Evolutionary conservation across 306 rosid genomes (phyloP), one percentile per base, ranked within the genome.

Genomic region (Cicer cuneatum): DNA sequence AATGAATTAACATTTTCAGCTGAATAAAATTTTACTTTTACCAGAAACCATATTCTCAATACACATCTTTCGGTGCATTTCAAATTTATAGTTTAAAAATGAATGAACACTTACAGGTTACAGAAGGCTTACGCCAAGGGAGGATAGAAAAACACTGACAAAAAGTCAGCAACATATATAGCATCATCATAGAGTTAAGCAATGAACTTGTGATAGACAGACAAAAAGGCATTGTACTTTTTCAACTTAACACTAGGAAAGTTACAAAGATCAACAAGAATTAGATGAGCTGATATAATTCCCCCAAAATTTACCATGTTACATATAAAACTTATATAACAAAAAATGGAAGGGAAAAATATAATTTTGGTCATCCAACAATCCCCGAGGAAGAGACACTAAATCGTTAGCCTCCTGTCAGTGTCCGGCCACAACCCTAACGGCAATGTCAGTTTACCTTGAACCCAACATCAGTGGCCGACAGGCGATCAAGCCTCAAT

Each of bases 181-280:
- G 42, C 37, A 63, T 43, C 33, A 2, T 33, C 58, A 62, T 8
- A 66, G 65, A 80, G 72, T 61, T 43, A 76, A 62, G n/a, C 54
- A 46, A 47, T 48, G 76, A 90, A 62, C 78, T 82, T 82, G 72
- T 37, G 52, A 74, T 66, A 72, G 67, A 40, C 16, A 74, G 67
- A 48, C 21, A 39, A 75, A 40, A 61, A 37, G 18, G 49, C 29
- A 14, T 72, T 61, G 60, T 75, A 68, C 78, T 72, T 83, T 82
- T 87, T 80, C 87, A 90, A 84, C 80, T 84, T 61, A 77, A 80
- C 68, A 82, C 80, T 69, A 60, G 71, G 84, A 81, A 74, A 66
- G 86, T 69, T 84, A 84, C 89, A 87, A 43, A 79, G 77, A 83
- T 63, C 63, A 80, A 69, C 78, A 84, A 76, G 77, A 78, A 84